Conservation (phyloP, 1,139 yeast genomes). For the Tardiomyces digboiensis region DNA sequence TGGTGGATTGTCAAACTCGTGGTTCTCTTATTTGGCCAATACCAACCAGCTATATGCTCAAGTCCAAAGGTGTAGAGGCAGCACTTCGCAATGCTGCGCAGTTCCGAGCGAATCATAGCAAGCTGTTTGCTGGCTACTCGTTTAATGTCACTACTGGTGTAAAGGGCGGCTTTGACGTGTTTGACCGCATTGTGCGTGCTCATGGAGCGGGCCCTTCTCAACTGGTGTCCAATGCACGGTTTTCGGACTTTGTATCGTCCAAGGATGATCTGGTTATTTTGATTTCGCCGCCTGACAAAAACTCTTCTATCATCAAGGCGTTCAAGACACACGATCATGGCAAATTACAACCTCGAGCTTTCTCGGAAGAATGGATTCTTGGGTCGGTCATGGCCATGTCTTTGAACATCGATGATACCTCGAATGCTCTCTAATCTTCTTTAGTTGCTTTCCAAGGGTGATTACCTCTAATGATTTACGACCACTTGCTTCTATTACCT, state of each 20-base stretch:
- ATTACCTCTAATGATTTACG: no score
- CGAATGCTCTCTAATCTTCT: neutral
- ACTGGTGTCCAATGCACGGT: conserved; percentile 4
- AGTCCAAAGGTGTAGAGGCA: conserved; percentile 17
- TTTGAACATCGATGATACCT: conserved; percentile 4
- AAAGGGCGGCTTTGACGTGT: conserved; percentile 54
- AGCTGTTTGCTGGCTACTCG: conserved; percentile 34
- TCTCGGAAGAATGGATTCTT: conserved; percentile 13
- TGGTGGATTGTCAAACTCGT: conserved; percentile 14
- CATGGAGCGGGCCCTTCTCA: conserved; percentile 44
- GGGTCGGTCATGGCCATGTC: conserved; percentile 13
- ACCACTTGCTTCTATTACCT: no score
- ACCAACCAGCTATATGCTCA: conserved; percentile 20
- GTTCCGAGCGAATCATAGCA: conserved; percentile 22
- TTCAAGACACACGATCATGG: conserved; percentile 5
- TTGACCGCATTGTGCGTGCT: conserved; percentile 47
- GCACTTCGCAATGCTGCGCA: conserved; percentile 18
- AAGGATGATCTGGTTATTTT: neutral
- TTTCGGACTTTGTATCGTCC: conserved; percentile 7
- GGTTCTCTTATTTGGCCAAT: conserved; percentile 10
- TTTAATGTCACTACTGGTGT: conserved; percentile 53
- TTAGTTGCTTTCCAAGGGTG: no score
- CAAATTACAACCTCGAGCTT: conserved; percentile 3
- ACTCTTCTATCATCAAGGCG: conserved; percentile 1
- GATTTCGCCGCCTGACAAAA: neutral